These are phyloP conservation scores for Vigna unguiculata DNA, from an alignment of 306 rosid genomes.

Conservation along the genomic window DNA sequence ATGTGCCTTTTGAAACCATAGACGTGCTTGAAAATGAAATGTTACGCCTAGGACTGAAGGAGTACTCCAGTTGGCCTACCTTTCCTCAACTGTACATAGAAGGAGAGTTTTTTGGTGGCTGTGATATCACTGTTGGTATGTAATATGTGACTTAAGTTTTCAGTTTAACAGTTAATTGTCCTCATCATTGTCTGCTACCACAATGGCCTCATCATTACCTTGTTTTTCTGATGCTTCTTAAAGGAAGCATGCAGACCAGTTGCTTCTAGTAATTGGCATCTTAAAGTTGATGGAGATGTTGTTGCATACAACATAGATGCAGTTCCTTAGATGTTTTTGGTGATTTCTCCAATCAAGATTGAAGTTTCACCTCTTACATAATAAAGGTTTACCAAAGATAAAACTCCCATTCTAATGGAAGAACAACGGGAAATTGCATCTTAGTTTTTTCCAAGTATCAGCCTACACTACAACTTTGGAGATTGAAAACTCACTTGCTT, in stretches of 20 bases:
- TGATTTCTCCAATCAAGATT: not conserved
- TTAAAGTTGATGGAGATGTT: slow-evolving; percentile 2
- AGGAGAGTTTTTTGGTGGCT: slow-evolving; percentile 98
- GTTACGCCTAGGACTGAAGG: slow-evolving; percentile 84
- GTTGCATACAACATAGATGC: not conserved
- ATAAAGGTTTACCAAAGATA: no score
- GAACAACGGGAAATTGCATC: no score
- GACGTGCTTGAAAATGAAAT: slow-evolving; percentile 84
- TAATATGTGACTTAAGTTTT: not conserved
- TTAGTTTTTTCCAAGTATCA: not conserved
- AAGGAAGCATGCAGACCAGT: slow-evolving; percentile 20
- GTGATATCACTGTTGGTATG: slow-evolving; percentile 98
- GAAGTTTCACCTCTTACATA: no score
- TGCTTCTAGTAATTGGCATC: slow-evolving; percentile 23
- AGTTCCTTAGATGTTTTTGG: not conserved
- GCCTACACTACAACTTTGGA: not conserved
- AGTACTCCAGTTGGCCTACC: slow-evolving; percentile 93
- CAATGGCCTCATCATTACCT: not conserved
- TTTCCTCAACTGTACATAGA: slow-evolving; percentile 96
- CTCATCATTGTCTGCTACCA: slow-evolving; percentile 7
- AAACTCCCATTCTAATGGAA: no score
- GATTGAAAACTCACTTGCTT: not conserved
- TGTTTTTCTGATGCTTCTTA: slow-evolving; percentile 17
- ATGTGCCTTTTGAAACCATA: slow-evolving; percentile 77
- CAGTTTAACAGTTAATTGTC: slow-evolving; percentile 6